phyloP scores from a whole-genome alignment of 2,329 filamentous ascomycete genomes.

The Lasiodiplodia citricola region DNA sequence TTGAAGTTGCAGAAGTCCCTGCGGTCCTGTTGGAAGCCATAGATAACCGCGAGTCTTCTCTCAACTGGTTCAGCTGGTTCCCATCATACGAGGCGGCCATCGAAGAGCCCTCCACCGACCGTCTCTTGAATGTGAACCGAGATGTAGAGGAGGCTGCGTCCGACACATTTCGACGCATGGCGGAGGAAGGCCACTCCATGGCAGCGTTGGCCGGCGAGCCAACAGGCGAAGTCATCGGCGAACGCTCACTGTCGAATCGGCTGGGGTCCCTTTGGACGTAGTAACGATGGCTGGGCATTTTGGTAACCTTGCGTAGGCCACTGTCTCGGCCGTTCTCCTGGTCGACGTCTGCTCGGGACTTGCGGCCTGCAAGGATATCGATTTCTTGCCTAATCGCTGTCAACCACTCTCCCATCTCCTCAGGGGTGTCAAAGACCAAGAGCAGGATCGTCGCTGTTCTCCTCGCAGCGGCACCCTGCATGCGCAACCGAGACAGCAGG shows the following conservation, averaged over 20 bases:
- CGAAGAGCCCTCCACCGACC: slow-evolving; percentile 43
- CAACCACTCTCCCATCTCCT: slow-evolving; percentile 80
- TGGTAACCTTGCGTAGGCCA: slow-evolving; percentile 28
- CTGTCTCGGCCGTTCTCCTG: slow-evolving; percentile 35
- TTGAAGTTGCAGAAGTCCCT: slow-evolving; percentile 43
- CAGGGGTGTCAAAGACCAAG: slow-evolving; percentile 73
- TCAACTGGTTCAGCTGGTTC: slow-evolving; percentile 43
- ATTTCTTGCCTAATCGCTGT: slow-evolving; percentile 71
- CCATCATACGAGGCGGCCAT: slow-evolving; percentile 42
- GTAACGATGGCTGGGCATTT: slow-evolving; percentile 44
- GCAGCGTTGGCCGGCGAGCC: slow-evolving; percentile 38
- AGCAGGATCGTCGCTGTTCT: slow-evolving; percentile 68
- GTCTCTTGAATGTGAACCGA: slow-evolving; percentile 35
- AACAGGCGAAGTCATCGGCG: slow-evolving; percentile 36
- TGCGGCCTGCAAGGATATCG: slow-evolving; percentile 71
- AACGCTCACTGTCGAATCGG: slow-evolving; percentile 35
- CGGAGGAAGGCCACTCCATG: slow-evolving; percentile 40
- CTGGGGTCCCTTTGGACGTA: slow-evolving; percentile 42
- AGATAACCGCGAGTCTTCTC: slow-evolving; percentile 44
- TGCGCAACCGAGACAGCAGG: slow-evolving; percentile 68
- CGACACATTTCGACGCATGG: slow-evolving; percentile 36
- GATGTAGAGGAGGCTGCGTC: slow-evolving; percentile 40
- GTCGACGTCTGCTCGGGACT: slow-evolving; percentile 42
- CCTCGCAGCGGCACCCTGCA: slow-evolving; percentile 60
- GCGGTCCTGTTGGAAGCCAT: slow-evolving; percentile 45